A percentile compares a stretch with the other conserved stretches of the same genome.
phyloP scores from a whole-genome alignment of 352 stramenopile genomes.

The Lagenidium sp. region DNA sequence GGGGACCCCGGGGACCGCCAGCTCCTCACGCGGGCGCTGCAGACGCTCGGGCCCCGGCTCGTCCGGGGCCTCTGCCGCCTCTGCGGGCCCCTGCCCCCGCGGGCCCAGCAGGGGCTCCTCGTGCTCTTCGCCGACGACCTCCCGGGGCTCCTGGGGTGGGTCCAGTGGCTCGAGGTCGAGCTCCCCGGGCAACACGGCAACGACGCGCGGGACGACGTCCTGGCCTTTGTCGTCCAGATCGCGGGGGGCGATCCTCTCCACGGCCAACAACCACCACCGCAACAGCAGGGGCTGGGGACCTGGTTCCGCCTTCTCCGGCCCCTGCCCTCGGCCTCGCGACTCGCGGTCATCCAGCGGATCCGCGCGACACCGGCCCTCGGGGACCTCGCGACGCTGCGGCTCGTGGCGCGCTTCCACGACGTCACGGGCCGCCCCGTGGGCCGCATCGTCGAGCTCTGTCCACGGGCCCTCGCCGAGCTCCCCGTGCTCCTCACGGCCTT shows the following conservation, averaged over 20 bases:
- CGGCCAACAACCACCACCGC: too few species aligned
- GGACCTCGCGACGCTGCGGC: slow-evolving; percentile 25
- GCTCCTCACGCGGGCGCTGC: slow-evolving; percentile 41
- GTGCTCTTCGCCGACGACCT: slow-evolving; percentile 34
- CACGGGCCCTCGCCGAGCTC: slow-evolving; percentile 15
- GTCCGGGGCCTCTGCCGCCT: too few species aligned
- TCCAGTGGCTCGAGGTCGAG: slow-evolving; percentile 38
- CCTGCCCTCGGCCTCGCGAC: slow-evolving; percentile 13
- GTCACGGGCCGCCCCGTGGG: slow-evolving; percentile 22
- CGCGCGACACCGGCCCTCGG: too few species aligned
- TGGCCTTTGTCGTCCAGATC: slow-evolving; percentile 31
- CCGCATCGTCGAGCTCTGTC: slow-evolving; percentile 33
- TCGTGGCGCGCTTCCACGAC: slow-evolving; percentile 47
- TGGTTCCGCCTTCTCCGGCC: slow-evolving; percentile 38
- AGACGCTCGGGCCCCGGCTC: slow-evolving; percentile 48
- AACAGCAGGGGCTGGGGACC: slow-evolving; percentile 31
- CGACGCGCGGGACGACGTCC: slow-evolving; percentile 17
- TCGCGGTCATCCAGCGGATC: slow-evolving; percentile 24
- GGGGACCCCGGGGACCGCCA: slow-evolving; percentile 31
- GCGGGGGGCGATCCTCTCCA: too few species aligned
- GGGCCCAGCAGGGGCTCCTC: too few species aligned
- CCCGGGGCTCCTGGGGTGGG: slow-evolving; percentile 34
- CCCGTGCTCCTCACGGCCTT: slow-evolving; percentile 35
- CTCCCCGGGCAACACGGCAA: too few species aligned
- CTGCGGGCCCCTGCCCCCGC: too few species aligned